phyloP scores from a whole-genome alignment of 345 rosid species.

The Eucalyptus urophylla region DNA sequence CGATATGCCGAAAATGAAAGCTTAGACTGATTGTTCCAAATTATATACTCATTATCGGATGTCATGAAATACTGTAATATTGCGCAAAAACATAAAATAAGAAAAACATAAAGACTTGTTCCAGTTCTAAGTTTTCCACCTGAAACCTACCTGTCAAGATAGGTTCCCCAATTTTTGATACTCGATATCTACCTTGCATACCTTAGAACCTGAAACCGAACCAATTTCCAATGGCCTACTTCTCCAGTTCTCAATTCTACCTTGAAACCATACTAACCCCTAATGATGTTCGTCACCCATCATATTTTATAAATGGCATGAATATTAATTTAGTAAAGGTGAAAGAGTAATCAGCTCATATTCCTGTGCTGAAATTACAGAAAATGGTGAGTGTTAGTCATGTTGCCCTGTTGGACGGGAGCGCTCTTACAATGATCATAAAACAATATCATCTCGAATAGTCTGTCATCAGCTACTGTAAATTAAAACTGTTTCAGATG shows the following conservation, averaged over 20 bases:
- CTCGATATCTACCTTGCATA: no score
- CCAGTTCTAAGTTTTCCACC: background rate
- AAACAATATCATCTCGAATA: background rate
- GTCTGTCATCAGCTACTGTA: background rate
- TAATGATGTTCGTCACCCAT: background rate
- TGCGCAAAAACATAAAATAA: background rate
- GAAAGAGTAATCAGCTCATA: background rate
- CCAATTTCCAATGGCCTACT: background rate
- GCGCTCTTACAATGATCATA: background rate
- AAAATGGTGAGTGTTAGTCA: background rate
- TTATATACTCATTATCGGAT: background rate
- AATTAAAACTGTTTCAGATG: background rate
- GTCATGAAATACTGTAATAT: background rate
- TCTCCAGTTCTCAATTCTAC: background rate
- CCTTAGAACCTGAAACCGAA: no score
- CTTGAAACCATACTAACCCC: background rate
- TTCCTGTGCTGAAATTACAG: background rate
- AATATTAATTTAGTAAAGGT: background rate
- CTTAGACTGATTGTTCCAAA: background rate
- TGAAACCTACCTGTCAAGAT: no score
- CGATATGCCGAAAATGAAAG: background rate
- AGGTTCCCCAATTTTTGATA: background rate
- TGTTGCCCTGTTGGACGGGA: background rate
- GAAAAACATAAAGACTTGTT: background rate
- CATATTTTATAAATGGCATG: background rate